These are phyloP conservation scores for Nakazawaea wickerhamii DNA, from an alignment of 805 yeast genomes.

Conservation along the genomic window DNA sequence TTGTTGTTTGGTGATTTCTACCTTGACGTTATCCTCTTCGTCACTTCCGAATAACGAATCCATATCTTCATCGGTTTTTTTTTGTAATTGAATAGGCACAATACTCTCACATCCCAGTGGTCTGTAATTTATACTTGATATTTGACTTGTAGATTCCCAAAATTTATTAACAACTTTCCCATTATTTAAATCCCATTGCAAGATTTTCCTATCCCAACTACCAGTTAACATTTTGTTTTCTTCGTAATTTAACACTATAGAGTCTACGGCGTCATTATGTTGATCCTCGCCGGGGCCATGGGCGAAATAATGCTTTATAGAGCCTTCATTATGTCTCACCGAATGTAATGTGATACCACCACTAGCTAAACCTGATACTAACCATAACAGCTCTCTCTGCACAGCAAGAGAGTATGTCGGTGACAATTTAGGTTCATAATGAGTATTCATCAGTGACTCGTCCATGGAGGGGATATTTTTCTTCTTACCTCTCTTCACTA, in stretches of 20 bases:
- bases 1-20: conserved; percentile 7
- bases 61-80: conserved; percentile 28
- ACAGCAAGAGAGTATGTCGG: conserved; percentile 88
- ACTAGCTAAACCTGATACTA: conserved; percentile 69
- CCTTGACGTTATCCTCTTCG: conserved; percentile 28
- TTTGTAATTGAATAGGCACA: conserved; percentile 27
- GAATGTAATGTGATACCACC: conserved; percentile 90
- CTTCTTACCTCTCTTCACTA: conserved; percentile 13
- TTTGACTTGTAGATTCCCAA: conserved; percentile 37
- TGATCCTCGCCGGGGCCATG: conserved; percentile 27
- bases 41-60: conserved; percentile 45
- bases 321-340: conserved; percentile 77
- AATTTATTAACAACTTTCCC: conserved; percentile 51
- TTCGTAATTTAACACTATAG: conserved; percentile 51
- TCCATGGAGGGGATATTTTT: not conserved
- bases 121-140: conserved; percentile 63
- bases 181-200: conserved; percentile 81
- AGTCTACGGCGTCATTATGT: conserved; percentile 75
- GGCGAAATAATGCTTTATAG: conserved; percentile 66
- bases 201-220: conserved; percentile 80
- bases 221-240: conserved; percentile 74
- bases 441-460: too few species aligned
- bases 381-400: conserved; percentile 78
- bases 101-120: conserved; percentile 50
- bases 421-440: conserved; percentile 57